A percentile compares a stretch with the other conserved stretches of the same genome.
Evolutionary conservation across 805 yeast genomes (phyloP).

Genomic region (Wickerhamomyces canadensis): DNA sequence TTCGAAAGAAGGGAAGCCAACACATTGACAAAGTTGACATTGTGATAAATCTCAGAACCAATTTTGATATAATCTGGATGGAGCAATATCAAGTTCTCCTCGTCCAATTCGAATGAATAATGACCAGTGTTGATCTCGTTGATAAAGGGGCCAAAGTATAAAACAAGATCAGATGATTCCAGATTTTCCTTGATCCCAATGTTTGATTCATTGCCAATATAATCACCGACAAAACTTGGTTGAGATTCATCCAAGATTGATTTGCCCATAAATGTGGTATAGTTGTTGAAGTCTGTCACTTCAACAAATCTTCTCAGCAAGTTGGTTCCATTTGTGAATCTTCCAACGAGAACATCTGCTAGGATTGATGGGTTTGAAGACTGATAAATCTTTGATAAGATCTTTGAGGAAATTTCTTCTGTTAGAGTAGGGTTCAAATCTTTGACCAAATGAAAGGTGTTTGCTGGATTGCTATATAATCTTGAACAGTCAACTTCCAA

Average conservation of each 20-base stretch:
- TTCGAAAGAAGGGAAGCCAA: slow-evolving; percentile 35
- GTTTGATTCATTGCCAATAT: slow-evolving; percentile 55
- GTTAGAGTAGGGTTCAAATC: slow-evolving; percentile 23
- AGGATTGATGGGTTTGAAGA: slow-evolving; percentile 59
- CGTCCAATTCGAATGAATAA: slow-evolving; percentile 42
- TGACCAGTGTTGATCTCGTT: slow-evolving; percentile 71
- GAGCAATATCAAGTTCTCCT: slow-evolving; percentile 39
- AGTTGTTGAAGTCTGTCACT: slow-evolving; percentile 43
- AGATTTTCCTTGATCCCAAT: slow-evolving; percentile 43
- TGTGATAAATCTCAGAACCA: slow-evolving; percentile 33
- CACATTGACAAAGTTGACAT: slow-evolving; percentile 46
- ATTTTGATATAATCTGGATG: slow-evolving; percentile 51
- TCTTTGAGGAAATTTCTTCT: slow-evolving; percentile 33
- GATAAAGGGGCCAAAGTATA: slow-evolving; percentile 63
- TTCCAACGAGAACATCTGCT: slow-evolving; percentile 64
- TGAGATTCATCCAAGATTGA: slow-evolving; percentile 68
- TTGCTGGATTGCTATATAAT: slow-evolving; percentile 27
- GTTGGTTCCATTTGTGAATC: slow-evolving; percentile 44
- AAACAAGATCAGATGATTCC: slow-evolving; percentile 56
- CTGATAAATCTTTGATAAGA: slow-evolving; percentile 45
- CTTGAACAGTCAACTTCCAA: slow-evolving; percentile 31
- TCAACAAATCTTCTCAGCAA: slow-evolving; percentile 44
- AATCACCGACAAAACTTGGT: slow-evolving; percentile 62
- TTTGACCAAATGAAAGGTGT: slow-evolving; percentile 19
- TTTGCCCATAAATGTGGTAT: slow-evolving; percentile 63